Conservation (phyloP, 2,329 filamentous ascomycete genomes). For the Aspergillus brasiliensis region DNA sequence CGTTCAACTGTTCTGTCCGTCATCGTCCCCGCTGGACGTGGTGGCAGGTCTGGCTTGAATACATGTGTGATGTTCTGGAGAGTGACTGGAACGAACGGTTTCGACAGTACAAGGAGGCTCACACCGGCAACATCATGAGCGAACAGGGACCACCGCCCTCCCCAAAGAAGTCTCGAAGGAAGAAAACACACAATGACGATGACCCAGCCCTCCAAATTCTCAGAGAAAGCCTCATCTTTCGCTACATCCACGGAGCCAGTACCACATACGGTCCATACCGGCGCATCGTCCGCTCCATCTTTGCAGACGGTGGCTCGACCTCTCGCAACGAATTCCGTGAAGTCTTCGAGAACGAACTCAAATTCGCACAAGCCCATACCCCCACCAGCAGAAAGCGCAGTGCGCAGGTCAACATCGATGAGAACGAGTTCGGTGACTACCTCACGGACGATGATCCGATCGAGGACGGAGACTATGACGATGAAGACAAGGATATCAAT, state of each 20-base stretch:
- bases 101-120: slow-evolving; percentile 8
- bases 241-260: slow-evolving; percentile 40
- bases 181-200: slow-evolving; percentile 22
- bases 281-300: slow-evolving; percentile 50
- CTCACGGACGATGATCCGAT: slow-evolving; percentile 31
- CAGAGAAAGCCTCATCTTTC: slow-evolving; percentile 46
- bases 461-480: slow-evolving; percentile 37
- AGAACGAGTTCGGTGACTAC: slow-evolving; percentile 51
- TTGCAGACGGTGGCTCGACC: slow-evolving; percentile 45
- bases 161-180: background rate
- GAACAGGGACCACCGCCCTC: no score
- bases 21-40: slow-evolving; percentile 75
- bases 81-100: slow-evolving; percentile 46
- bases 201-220: slow-evolving; percentile 22
- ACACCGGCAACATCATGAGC: background rate
- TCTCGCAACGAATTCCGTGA: slow-evolving; percentile 47
- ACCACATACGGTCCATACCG: slow-evolving; percentile 38
- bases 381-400: slow-evolving; percentile 42
- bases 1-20: slow-evolving; percentile 80
- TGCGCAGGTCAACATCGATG: slow-evolving; percentile 48
- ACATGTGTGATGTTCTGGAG: slow-evolving; percentile 58
- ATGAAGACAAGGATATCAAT: slow-evolving; percentile 20
- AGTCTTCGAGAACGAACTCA: slow-evolving; percentile 50
- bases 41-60: slow-evolving; percentile 79
- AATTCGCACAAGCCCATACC: slow-evolving; percentile 31